Evolutionary conservation across 495 filamentous ascomycete species (phyloP).

Genomic region (Umbilicaria muhlenbergii): DNA sequence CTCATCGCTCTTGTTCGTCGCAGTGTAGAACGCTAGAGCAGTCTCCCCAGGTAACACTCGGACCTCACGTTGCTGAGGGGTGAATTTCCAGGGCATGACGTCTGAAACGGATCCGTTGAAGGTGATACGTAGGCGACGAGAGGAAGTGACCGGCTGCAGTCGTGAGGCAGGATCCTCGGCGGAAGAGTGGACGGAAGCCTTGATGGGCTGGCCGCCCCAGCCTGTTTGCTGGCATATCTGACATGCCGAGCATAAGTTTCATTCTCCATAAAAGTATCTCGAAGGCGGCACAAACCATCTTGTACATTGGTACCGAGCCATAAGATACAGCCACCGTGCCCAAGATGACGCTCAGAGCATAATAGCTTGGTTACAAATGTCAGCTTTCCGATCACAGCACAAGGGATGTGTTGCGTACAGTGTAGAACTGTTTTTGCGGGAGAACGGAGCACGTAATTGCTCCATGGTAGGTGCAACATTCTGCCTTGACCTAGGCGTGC

Average conservation of each 20-base stretch:
- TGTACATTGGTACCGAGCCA: slow-evolving; percentile 93
- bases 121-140: slow-evolving; percentile 81
- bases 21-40: slow-evolving; percentile 93
- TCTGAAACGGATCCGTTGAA: slow-evolving; percentile 93
- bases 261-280: not conserved
- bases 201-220: slow-evolving; percentile 85
- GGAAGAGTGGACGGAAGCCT: slow-evolving; percentile 52
- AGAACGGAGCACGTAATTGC: slow-evolving; percentile 10
- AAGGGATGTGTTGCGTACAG: slow-evolving; percentile 4
- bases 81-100: slow-evolving; percentile 93
- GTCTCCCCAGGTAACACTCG: slow-evolving; percentile 92
- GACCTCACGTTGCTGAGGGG: slow-evolving; percentile 92
- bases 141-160: slow-evolving; percentile 62
- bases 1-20: slow-evolving; percentile 70
- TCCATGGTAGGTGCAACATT: slow-evolving; percentile 12
- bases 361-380: slow-evolving; percentile 39
- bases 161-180: slow-evolving; percentile 53
- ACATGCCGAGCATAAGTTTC: no score
- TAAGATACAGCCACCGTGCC: slow-evolving; percentile 88
- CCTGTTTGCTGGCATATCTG: slow-evolving; percentile 95
- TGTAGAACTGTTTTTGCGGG: slow-evolving; percentile 13
- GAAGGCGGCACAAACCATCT: slow-evolving; percentile 48
- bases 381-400: no score
- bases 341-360: slow-evolving; percentile 70
- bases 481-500: slow-evolving; percentile 6